Percentiles rank a stretch among this genome's conserved stretches.
Conservation (phyloP, 2,329 filamentous ascomycete genomes). For the Gnomoniopsis smithogilvyi region DNA sequence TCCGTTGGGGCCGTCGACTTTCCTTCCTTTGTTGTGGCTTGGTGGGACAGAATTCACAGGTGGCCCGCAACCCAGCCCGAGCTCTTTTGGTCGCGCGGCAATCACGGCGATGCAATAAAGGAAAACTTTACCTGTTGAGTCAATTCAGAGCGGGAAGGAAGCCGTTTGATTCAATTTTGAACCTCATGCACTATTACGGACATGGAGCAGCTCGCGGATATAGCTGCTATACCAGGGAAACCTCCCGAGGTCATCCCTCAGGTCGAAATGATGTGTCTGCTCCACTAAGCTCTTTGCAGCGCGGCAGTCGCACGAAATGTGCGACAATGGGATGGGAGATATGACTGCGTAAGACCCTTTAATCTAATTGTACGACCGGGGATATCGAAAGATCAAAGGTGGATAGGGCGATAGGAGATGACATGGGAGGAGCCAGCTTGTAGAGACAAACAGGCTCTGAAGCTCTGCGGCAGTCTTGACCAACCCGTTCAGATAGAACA, state of each 20-base stretch:
- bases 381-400: constrained; percentile 6
- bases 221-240: constrained; percentile 12
- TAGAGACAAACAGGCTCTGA: background rate
- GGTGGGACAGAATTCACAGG: constrained; percentile 1
- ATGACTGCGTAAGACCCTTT: constrained; percentile 15
- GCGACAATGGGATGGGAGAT: constrained; percentile 15
- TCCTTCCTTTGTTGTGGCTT: background rate
- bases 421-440: background rate
- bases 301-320: constrained; percentile 1
- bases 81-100: background rate
- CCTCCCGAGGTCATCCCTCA: background rate
- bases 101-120: background rate
- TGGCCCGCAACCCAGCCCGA: background rate
- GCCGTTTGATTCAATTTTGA: background rate
- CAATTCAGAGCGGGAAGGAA: background rate
- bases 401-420: background rate
- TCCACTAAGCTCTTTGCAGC: background rate
- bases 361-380: constrained; percentile 11
- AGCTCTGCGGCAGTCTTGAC: background rate
- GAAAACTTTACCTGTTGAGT: background rate
- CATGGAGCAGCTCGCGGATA: background rate
- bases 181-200: background rate
- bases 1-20: constrained; percentile 5
- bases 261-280: background rate
- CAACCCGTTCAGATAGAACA: background rate